These are phyloP conservation scores for Aethionema arabicum DNA, from an alignment of 345 rosid species.

Conservation along the genomic window DNA sequence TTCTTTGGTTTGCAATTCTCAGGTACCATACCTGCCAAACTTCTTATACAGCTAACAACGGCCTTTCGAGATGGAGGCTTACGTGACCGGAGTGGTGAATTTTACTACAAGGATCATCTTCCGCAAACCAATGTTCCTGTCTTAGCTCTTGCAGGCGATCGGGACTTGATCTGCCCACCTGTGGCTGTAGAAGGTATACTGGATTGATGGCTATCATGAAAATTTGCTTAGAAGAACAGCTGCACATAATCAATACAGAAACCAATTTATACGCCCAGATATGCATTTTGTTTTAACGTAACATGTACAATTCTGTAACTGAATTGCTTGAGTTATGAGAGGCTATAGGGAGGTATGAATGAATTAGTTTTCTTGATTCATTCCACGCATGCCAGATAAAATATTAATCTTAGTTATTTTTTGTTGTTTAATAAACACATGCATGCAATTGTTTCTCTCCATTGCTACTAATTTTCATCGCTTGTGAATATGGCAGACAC, in stretches of 20 bases:
- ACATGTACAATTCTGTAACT: neutral
- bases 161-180: slow-evolving; percentile 90
- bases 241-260: neutral
- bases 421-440: slow-evolving; percentile 17
- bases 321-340: slow-evolving; percentile 8
- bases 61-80: slow-evolving; percentile 86
- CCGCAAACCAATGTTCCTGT: slow-evolving; percentile 59
- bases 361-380: slow-evolving; percentile 2
- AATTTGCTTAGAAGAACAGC: slow-evolving; percentile 17
- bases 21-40: slow-evolving; percentile 95
- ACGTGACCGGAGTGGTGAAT: slow-evolving; percentile 71
- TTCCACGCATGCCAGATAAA: neutral
- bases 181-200: slow-evolving; percentile 80
- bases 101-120: slow-evolving; percentile 73
- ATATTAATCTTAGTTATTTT: neutral
- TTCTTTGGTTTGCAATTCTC: slow-evolving; percentile 32
- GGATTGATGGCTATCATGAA: neutral
- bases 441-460: slow-evolving; percentile 9
- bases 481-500: slow-evolving; percentile 56
- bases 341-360: neutral
- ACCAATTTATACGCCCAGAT: slow-evolving; percentile 2
- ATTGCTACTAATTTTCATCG: neutral
- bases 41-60: slow-evolving; percentile 85
- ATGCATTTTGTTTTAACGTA: neutral
- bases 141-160: slow-evolving; percentile 90